Evolutionary conservation across 306 rosid species (phyloP).

Genomic region (Malus sieversii): DNA sequence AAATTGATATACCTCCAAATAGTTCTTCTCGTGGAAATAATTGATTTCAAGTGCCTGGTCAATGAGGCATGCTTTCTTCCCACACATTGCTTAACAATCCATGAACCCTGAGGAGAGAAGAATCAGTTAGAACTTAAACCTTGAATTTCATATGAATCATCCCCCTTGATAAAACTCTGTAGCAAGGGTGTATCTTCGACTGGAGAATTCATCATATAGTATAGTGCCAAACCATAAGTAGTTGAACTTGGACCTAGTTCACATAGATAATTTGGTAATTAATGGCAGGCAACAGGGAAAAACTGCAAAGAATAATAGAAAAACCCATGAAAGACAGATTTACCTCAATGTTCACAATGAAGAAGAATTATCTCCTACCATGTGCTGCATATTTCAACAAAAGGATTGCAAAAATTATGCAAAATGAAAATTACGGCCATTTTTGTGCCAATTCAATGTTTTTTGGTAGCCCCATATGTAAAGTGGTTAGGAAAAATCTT

Average conservation of each 20-base stretch:
- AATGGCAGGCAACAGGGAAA: not conserved
- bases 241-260: conserved; percentile 62
- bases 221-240: conserved; percentile 55
- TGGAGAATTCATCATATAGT: conserved; percentile 69
- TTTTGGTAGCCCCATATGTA: not conserved
- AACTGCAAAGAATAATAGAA: not conserved
- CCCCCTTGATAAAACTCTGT: conserved; percentile 70
- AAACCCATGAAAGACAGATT: not conserved
- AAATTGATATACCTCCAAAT: conserved; percentile 49
- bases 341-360: conserved; percentile 75
- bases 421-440: not conserved
- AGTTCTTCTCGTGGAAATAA: conserved; percentile 47
- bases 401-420: not conserved
- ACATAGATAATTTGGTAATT: not conserved
- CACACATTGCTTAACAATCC: conserved; percentile 92
- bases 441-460: not conserved
- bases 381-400: conserved; percentile 47
- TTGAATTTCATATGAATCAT: conserved; percentile 72
- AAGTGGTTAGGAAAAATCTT: not conserved
- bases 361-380: conserved; percentile 71
- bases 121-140: conserved; percentile 23
- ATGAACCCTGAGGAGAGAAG: conserved; percentile 60
- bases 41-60: conserved; percentile 71
- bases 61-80: conserved; percentile 80
- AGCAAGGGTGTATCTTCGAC: conserved; percentile 64